Evolutionary conservation across 2,329 filamentous ascomycete species (phyloP).

Genomic region (Fusarium bulbicola): DNA sequence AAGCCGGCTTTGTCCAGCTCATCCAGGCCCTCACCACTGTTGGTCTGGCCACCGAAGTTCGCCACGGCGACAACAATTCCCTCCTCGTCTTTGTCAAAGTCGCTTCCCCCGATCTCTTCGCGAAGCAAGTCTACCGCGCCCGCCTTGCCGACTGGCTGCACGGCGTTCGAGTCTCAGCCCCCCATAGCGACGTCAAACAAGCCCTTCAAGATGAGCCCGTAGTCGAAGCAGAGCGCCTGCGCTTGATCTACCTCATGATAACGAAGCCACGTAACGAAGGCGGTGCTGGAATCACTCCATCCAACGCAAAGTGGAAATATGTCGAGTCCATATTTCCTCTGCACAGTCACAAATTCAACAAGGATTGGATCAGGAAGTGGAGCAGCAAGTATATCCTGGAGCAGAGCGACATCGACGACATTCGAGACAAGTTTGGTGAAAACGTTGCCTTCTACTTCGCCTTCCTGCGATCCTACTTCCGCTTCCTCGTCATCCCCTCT

Average conservation of each 20-base stretch:
- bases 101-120: conserved; percentile 77
- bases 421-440: conserved; percentile 81
- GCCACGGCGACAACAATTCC: conserved; percentile 77
- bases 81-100: conserved; percentile 86
- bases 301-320: conserved; percentile 74
- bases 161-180: conserved; percentile 81
- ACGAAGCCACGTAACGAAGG: conserved; percentile 77
- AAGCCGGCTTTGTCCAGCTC: conserved; percentile 80
- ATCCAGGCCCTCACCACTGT: conserved; percentile 78
- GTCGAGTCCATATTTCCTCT: conserved; percentile 81
- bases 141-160: conserved; percentile 94
- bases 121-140: conserved; percentile 83
- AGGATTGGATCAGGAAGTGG: conserved; percentile 78
- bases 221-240: conserved; percentile 86
- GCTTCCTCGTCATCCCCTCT: conserved; percentile 84
- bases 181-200: conserved; percentile 74
- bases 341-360: conserved; percentile 80
- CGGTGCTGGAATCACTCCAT: conserved; percentile 79
- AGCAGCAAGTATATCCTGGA: conserved; percentile 75
- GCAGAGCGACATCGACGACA: conserved; percentile 73
- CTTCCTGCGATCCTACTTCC: conserved; percentile 90
- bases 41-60: conserved; percentile 88
- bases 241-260: conserved; percentile 87
- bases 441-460: conserved; percentile 95
- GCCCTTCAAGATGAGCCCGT: conserved; percentile 79